phyloP scores from a whole-genome alignment of 2,329 filamentous ascomycete genomes.

The Aspergillus proliferans region DNA sequence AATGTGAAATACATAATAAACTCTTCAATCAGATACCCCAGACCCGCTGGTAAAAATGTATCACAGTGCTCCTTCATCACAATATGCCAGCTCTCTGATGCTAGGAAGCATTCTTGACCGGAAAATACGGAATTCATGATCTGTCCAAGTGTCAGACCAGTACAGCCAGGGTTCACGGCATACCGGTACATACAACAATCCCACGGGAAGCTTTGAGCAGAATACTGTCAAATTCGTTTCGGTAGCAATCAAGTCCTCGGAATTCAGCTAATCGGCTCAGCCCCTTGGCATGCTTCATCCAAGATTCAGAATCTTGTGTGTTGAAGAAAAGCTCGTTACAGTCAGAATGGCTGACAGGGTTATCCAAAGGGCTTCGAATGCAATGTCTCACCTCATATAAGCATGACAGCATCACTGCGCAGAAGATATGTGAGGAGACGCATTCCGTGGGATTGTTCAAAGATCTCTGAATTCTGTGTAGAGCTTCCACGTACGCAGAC shows the following conservation, averaged over 20 bases:
- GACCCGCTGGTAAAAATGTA: slow-evolving; percentile 4
- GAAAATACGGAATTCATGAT: slow-evolving; percentile 27
- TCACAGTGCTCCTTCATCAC: slow-evolving; percentile 19
- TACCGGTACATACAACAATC: slow-evolving; percentile 15
- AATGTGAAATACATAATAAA: slow-evolving; percentile 23
- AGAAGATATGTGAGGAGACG: slow-evolving; percentile 22
- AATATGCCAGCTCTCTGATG: slow-evolving; percentile 18
- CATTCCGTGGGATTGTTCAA: slow-evolving; percentile 11
- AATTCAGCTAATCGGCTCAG: slow-evolving; percentile 19
- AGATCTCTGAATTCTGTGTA: slow-evolving; percentile 17
- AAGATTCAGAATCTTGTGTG: slow-evolving; percentile 16
- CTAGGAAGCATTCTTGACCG: slow-evolving; percentile 20
- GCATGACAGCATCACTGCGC: slow-evolving; percentile 24
- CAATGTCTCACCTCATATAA: slow-evolving; percentile 20
- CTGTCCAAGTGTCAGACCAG: slow-evolving; percentile 7
- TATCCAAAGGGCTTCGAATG: not conserved
- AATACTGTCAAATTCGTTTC: slow-evolving; percentile 15
- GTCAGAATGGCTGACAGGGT: slow-evolving; percentile 1
- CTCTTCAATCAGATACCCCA: slow-evolving; percentile 18
- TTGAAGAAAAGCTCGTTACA: slow-evolving; percentile 20
- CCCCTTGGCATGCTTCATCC: slow-evolving; percentile 26
- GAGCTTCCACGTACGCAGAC: slow-evolving; percentile 19
- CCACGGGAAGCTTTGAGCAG: slow-evolving; percentile 22
- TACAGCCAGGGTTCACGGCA: not conserved
- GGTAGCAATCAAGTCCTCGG: slow-evolving; percentile 18